A percentile compares a stretch with the other conserved stretches of the same genome.
Evolutionary conservation across 2,329 filamentous ascomycete genomes (phyloP).

Genomic region (Didymella keratinophila): DNA sequence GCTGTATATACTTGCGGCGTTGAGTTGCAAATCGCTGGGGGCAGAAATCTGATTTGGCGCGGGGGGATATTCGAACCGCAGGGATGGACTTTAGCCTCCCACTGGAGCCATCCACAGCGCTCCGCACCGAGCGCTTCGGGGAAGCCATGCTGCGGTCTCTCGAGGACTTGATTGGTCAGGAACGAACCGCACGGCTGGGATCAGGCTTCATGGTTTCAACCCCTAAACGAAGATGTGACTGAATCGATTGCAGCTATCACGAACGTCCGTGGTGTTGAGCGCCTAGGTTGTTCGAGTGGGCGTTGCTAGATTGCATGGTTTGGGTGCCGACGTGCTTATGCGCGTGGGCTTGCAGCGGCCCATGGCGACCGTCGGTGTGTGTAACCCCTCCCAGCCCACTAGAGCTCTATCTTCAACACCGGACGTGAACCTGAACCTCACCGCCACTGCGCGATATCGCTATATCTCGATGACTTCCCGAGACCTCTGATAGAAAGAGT

Average conservation of each 20-base stretch:
- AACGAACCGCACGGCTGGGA: constrained; percentile 36
- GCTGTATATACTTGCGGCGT: too few relatives aligned
- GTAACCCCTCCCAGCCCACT: constrained; percentile 9
- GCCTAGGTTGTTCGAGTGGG: constrained; percentile 15
- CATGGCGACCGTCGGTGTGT: constrained; percentile 3
- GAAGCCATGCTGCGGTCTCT: constrained; percentile 20
- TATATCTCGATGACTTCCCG: constrained; percentile 8
- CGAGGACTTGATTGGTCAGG: constrained; percentile 25
- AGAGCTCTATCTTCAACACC: constrained; percentile 13
- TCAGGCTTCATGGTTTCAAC: constrained; percentile 27
- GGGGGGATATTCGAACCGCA: too few relatives aligned
- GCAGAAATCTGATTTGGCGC: too few relatives aligned
- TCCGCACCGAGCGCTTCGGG: constrained; percentile 25
- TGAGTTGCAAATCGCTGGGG: too few relatives aligned
- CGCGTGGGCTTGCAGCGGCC: constrained; percentile 20
- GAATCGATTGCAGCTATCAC: constrained; percentile 3
- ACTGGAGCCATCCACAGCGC: constrained; percentile 3
- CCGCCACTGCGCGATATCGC: constrained; percentile 14
- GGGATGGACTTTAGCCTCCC: too few relatives aligned
- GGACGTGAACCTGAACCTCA: constrained; percentile 3
- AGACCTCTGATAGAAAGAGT: not conserved
- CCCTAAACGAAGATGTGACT: constrained; percentile 39
- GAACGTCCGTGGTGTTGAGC: constrained; percentile 16
- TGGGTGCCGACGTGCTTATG: constrained; percentile 18
- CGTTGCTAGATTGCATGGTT: constrained; percentile 7